Evolutionary conservation across 306 rosid genomes (phyloP).

Genomic region (Dryas alaskensis): DNA sequence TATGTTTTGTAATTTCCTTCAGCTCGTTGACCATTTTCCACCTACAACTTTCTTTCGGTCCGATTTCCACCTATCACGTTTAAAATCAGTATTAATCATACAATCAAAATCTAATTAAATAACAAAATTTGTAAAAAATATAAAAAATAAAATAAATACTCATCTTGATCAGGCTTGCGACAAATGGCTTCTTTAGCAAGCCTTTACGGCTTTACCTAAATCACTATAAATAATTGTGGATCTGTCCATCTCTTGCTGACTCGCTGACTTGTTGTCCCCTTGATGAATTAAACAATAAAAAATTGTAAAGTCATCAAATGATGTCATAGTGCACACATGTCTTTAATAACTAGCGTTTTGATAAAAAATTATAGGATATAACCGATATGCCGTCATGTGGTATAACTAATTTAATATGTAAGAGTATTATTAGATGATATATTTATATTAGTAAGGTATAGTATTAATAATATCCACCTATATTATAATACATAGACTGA

Average conservation of each 20-base stretch:
- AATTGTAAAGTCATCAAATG: too few relatives aligned
- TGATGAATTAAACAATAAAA: background rate
- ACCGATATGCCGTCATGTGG: too few relatives aligned
- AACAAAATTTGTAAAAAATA: background rate
- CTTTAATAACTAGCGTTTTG: too few relatives aligned
- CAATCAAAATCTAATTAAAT: background rate
- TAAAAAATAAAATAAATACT: background rate
- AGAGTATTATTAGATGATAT: too few relatives aligned
- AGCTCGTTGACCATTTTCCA: background rate
- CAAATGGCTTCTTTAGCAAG: conserved; percentile 31
- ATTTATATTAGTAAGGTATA: too few relatives aligned
- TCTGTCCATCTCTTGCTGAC: background rate
- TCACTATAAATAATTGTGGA: background rate
- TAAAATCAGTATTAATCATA: background rate
- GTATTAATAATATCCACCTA: too few relatives aligned
- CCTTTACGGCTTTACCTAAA: background rate
- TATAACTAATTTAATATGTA: too few relatives aligned
- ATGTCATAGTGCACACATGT: too few relatives aligned
- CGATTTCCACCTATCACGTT: background rate
- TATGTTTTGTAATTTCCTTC: background rate
- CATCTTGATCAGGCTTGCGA: conserved; percentile 18
- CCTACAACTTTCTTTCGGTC: too few relatives aligned
- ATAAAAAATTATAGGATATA: too few relatives aligned
- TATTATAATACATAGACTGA: too few relatives aligned
- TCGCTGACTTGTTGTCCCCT: background rate